These are phyloP conservation scores for Sporopachydermia cereana DNA, from an alignment of 1,139 yeast genomes.

Conservation along the genomic window DNA sequence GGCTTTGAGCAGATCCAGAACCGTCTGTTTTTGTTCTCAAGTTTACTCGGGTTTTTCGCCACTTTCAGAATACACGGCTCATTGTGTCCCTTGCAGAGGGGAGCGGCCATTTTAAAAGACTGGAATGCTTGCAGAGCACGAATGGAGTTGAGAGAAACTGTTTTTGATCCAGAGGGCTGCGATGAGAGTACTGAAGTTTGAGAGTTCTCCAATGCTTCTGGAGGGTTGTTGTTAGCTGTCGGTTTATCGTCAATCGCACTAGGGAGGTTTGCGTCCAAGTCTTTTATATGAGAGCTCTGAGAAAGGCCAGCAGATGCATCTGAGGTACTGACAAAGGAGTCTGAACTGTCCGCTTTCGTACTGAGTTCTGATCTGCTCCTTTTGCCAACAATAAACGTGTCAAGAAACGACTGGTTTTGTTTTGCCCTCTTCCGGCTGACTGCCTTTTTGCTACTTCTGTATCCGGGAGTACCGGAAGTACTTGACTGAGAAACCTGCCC, in stretches of 20 bases:
- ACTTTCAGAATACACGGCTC: slow-evolving; percentile 24
- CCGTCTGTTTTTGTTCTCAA: slow-evolving; percentile 26
- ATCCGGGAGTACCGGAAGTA: background rate
- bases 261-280: background rate
- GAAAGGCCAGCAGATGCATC: background rate
- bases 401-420: slow-evolving; percentile 3
- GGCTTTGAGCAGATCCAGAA: slow-evolving; percentile 29
- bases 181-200: slow-evolving; percentile 6
- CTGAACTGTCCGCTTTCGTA: background rate
- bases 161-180: slow-evolving; percentile 20
- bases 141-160: slow-evolving; percentile 14
- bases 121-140: background rate
- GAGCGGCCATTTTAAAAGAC: slow-evolving; percentile 18
- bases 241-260: slow-evolving; percentile 6
- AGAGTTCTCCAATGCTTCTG: background rate
- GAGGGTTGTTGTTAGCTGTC: background rate
- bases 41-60: slow-evolving; percentile 18
- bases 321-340: too few species aligned
- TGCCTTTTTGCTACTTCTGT: background rate
- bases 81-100: slow-evolving; percentile 18
- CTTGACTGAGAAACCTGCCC: background rate
- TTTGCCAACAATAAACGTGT: background rate
- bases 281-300: background rate
- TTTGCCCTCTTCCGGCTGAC: background rate
- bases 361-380: background rate